Base-by-base conservation (phyloP, 2,329 filamentous ascomycete species). In the Penicillium sp. region DNA sequence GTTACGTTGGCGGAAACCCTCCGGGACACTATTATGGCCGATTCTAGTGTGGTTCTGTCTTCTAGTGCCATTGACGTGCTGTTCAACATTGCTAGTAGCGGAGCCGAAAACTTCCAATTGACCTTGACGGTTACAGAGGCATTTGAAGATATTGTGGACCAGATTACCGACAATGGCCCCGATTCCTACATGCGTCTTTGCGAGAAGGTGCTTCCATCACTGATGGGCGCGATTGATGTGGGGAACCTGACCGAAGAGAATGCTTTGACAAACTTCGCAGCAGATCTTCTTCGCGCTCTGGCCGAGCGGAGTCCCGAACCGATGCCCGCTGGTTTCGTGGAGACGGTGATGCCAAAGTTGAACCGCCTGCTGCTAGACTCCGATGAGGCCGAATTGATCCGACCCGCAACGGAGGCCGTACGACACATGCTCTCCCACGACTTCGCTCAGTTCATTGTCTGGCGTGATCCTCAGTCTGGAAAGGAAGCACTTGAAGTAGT, bases 391-490 rank as follows among this genome's bases (percentile, higher is more conserved):
- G 92, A 96, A 66, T 82, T 99, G 27, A 84, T 97, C 56, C 89
- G 93, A 60, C 89, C 93, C 3, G 91, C 90, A 13, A 94, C 91
- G 0, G 87, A 92, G 68, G 87, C 91, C 0, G 87, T 96, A 64
- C 93, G 94, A 76, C 92, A 91, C 73, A 91, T 97, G 75, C 83
- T 99, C 35, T 84, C 87, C 64, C 92, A 97, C 73, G 94, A 97
- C 70, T 88, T 93, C 66, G 85, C 92, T 62, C 94, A 97, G 71
- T 86, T 97, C 42, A 89, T 97, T 67, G 85, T 84, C 62, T 99
- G 92, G 89, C 86, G 88, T 37, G 91, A 96, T 70, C 81, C 83
- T 23, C 86, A 88, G 63, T 85, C 83, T 45, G 89, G 90, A 41
- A 91, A 91, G 67, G 89, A 86, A 38, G 93, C 93, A 17, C 83